phyloP scores from a whole-genome alignment of 2,329 filamentous ascomycete genomes.

The Sordariomycetes sp. region DNA sequence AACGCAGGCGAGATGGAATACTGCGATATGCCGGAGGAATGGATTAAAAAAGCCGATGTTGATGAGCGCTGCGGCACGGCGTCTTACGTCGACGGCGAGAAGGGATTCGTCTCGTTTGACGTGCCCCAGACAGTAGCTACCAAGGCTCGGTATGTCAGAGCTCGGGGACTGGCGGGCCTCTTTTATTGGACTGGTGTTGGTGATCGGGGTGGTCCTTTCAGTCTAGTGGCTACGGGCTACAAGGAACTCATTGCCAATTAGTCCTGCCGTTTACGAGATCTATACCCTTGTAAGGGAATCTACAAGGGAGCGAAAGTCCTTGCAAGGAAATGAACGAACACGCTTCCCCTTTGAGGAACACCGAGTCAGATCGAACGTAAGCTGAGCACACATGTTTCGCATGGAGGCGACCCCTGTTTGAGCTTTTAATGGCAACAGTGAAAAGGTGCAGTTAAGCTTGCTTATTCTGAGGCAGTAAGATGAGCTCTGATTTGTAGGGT shows the following conservation, averaged over 20 bases:
- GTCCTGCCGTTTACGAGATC: background rate
- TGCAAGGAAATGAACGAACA: no score
- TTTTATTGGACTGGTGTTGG: constrained; percentile 63
- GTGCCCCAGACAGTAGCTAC: constrained; percentile 48
- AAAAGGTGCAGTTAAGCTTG: no score
- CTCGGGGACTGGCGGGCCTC: constrained; percentile 46
- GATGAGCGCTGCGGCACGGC: constrained; percentile 46
- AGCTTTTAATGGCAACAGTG: no score
- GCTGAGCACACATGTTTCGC: no score
- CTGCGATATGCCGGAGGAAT: constrained; percentile 47
- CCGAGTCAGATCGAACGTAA: no score
- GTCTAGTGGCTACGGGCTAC: constrained; percentile 52
- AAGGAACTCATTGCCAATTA: background rate
- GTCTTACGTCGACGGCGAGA: constrained; percentile 37
- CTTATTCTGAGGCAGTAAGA: no score
- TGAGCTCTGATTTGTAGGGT: no score
- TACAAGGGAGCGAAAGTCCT: no score
- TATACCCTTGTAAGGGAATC: constrained; percentile 15
- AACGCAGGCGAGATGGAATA: constrained; percentile 51
- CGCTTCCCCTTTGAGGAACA: no score
- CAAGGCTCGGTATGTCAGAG: constrained; percentile 51
- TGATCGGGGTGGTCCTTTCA: constrained; percentile 43
- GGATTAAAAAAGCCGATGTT: constrained; percentile 26
- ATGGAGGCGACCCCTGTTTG: no score
- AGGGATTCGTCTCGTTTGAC: constrained; percentile 56